Evolutionary conservation across 192 early-diverging fungal species (phyloP), one percentile per base, ranked within the genome.

Genomic region (Coemansia sp.): DNA sequence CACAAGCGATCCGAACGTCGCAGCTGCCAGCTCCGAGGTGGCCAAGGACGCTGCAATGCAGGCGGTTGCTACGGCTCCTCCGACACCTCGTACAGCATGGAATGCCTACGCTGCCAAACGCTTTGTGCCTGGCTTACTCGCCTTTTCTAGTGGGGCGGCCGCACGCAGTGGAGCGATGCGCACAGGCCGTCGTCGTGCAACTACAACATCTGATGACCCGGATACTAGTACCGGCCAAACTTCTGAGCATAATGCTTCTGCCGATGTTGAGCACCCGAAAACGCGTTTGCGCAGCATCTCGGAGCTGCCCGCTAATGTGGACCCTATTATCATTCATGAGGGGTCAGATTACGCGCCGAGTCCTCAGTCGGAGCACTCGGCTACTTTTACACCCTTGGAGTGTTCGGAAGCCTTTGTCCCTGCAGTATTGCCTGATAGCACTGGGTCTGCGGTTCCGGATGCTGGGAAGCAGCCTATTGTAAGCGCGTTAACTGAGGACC

Each of bases 121-220:
- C 22, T 79, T 74, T 74, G 70, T 79, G 5, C 77, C 77, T n/a
- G 77, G 77, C 0, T 63, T 79, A 24, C 39, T 74, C 52, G 77
- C 72, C 5, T 78, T 78, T 59, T 60, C 71, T 11, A 62, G 22
- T 23, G 36, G 36, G n/a, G 29, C 27, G n/a, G 23, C 59, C 50
- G 54, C 24, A 4, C 39, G 14, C 14, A 17, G 39, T 46, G 39
- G 39, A 46, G 39, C 39, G 14, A 46, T 17, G 14, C 14, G 46
- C 53, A 25, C 63, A 51, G 59, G 68, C 11, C 74, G 74, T 10
- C 69, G 42, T 51, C 59, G 68, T 17, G 62, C 59, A 11, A 79
- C 64, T 0, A 39, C 69, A 23, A 61, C 66, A 9, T 14, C 50
- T 5, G 56, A 50, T n/a, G 53, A 46, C 20, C 39, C 32, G 19